Percentiles rank a stretch among this genome's conserved stretches.
These are phyloP conservation scores for Solanum aculeatissimum DNA, from an alignment of 305 asterid species.

Conservation along the genomic window DNA sequence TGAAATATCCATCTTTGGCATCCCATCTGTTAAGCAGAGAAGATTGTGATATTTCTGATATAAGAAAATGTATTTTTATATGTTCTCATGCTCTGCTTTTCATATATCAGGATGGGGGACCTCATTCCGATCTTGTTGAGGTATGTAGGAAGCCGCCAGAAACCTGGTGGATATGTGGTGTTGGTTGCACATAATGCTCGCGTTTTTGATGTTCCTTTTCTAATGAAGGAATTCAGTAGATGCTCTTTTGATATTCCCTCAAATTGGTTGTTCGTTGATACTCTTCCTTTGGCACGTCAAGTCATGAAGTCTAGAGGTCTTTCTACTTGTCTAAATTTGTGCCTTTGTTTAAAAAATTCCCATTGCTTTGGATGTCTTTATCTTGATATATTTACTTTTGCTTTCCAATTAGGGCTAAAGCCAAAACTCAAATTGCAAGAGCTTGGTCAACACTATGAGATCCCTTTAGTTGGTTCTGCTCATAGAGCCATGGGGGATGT, in stretches of 20 bases:
- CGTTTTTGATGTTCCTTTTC: conserved; percentile 72
- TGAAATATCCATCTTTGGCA: neutral
- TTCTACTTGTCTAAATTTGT: neutral
- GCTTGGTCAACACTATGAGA: conserved; percentile 44
- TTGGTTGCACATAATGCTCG: conserved; percentile 78
- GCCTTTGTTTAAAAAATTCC: neutral
- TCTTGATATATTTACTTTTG: conserved; percentile 1
- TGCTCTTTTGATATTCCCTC: conserved; percentile 60
- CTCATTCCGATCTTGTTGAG: conserved; percentile 65
- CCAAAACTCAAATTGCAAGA: conserved; percentile 38
- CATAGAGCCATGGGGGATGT: conserved; percentile 89
- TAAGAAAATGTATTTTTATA: neutral
- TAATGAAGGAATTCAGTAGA: conserved; percentile 57
- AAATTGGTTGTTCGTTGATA: conserved; percentile 69
- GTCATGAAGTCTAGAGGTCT: conserved; percentile 57
- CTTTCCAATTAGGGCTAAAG: conserved; percentile 33
- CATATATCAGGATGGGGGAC: conserved; percentile 79
- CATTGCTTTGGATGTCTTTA: neutral
- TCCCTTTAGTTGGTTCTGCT: conserved; percentile 52
- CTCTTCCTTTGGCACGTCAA: conserved; percentile 62
- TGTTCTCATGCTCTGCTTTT: neutral
- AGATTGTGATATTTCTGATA: neutral
- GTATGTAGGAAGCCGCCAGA: conserved; percentile 65
- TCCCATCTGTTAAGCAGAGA: neutral
- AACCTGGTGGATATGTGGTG: conserved; percentile 73